Percentiles rank a stretch among this genome's conserved stretches.
Conservation (phyloP, 768 basidiomycete genomes). For the Suillus sp. region DNA sequence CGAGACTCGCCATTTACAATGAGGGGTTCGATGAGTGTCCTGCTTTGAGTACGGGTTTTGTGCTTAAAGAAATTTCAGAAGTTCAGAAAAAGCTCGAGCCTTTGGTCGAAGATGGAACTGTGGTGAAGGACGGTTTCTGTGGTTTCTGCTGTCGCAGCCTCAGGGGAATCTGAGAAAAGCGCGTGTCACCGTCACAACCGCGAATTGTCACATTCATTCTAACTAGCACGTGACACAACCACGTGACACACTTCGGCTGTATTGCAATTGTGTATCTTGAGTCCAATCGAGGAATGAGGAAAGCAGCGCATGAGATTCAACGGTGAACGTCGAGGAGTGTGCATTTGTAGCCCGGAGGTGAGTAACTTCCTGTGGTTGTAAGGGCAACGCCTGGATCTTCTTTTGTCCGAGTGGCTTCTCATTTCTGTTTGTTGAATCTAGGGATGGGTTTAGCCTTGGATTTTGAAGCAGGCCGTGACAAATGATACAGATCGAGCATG, state of each 20-base stretch:
- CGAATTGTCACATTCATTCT: not conserved
- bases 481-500: not conserved
- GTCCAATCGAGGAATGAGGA: not conserved
- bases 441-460: not conserved
- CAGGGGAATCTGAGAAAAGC: conserved; percentile 10
- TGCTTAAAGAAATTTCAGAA: not conserved
- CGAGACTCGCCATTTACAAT: conserved; percentile 69
- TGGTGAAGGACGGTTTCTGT: not conserved
- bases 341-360: not conserved
- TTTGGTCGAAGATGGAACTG: not conserved
- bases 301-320: not conserved
- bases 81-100: not conserved
- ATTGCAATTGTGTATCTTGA: too few relatives aligned
- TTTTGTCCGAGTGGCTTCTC: not conserved
- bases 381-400: too few relatives aligned
- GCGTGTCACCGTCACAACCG: conserved; percentile 1
- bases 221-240: not conserved
- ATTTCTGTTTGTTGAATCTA: not conserved
- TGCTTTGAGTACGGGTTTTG: not conserved
- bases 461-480: not conserved
- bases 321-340: not conserved
- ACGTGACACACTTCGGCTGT: too few relatives aligned
- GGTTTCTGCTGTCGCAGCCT: not conserved
- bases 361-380: too few relatives aligned
- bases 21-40: not conserved